Base-by-base conservation (phyloP, 2,329 filamentous ascomycete species). In the Phoma sp. region DNA sequence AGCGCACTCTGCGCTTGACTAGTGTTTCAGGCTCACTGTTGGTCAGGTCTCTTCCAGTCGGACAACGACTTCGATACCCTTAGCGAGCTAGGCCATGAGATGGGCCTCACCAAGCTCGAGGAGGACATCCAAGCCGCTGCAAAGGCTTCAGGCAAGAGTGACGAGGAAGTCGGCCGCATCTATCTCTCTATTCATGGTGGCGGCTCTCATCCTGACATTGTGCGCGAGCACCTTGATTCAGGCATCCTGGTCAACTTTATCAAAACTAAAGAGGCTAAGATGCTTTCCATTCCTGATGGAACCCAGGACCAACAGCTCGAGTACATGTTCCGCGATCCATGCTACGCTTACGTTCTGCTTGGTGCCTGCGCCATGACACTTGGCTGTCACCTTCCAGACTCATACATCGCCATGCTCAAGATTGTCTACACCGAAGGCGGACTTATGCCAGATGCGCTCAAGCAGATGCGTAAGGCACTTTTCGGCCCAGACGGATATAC, bases 51-150 rank as follows among this genome's bases (percentile, higher is more conserved):
- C 32, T 68, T 66, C 47, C 56, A 67, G 33, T 63, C 59, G 1
- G 63, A 67, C 39, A 54, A 67, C 15, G 62, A 68, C 43, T 53
- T 63, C 10, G 63, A 66, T 24, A 60, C 57, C 13, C 6, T 63
- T 29, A 19, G 41, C 9, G 62, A 65, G 12, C 38, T 63, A 4
- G 35, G 41, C 19, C 2, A 47, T 8, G 62, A 63, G 40, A 53
- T 60, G 25, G 62, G 60, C 43, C 48, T 65, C 33, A 35, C 36
- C 36, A 50, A 60, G 36, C 43, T 66, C 7, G 43, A 59, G 31
- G 37, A 62, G 22, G 48, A 57, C 3, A 54, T 54, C 19, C n/a
- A 51, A n/a, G 52, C 49, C 27, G 51, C 35, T 12, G 54, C 57
- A 37, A 59, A 63, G 33, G 58, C 55, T 29, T 35, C 31, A 15